A percentile compares a stretch with the other conserved stretches of the same genome.
Evolutionary conservation across 441 rosid genomes (phyloP).

Genomic region (Heliophila coronopifolia): DNA sequence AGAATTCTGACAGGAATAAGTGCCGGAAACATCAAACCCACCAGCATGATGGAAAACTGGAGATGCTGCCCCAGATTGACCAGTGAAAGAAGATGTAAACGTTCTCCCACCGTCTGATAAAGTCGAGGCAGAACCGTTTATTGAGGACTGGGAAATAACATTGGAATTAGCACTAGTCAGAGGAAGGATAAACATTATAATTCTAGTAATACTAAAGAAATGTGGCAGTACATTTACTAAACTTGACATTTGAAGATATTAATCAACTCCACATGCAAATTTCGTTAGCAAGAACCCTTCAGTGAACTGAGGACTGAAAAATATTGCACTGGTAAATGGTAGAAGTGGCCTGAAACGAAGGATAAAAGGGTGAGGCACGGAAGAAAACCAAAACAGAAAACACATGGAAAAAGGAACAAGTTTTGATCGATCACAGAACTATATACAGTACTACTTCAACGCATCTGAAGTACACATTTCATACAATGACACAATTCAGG

Average conservation of each 20-base stretch:
- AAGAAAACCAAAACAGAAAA: not conserved
- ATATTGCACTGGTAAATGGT: not conserved
- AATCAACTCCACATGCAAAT: conserved; percentile 49
- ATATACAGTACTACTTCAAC: not conserved
- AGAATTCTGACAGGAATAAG: conserved; percentile 9
- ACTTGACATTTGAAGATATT: conserved; percentile 68
- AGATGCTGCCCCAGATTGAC: conserved; percentile 78
- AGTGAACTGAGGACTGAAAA: conserved; percentile 13
- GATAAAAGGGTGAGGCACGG: conserved; percentile 1
- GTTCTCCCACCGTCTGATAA: conserved; percentile 77
- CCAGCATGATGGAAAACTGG: conserved; percentile 77
- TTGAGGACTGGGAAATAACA: conserved; percentile 64
- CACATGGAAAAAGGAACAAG: not conserved
- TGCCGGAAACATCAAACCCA: conserved; percentile 32
- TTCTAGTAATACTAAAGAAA: conserved; percentile 1
- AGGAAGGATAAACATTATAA: conserved; percentile 4
- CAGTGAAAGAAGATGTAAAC: conserved; percentile 76
- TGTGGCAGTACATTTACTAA: conserved; percentile 64
- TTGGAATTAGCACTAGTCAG: conserved; percentile 8
- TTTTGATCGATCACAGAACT: not conserved
- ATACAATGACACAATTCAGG: not conserved
- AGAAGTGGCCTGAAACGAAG: conserved; percentile 22
- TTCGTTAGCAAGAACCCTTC: conserved; percentile 42
- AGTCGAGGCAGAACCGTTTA: conserved; percentile 76
- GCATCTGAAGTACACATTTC: conserved; percentile 7